Evolutionary conservation across 2,329 filamentous ascomycete species (phyloP), one percentile per base, ranked within the genome.

Genomic region (Byssochlamys sp.): DNA sequence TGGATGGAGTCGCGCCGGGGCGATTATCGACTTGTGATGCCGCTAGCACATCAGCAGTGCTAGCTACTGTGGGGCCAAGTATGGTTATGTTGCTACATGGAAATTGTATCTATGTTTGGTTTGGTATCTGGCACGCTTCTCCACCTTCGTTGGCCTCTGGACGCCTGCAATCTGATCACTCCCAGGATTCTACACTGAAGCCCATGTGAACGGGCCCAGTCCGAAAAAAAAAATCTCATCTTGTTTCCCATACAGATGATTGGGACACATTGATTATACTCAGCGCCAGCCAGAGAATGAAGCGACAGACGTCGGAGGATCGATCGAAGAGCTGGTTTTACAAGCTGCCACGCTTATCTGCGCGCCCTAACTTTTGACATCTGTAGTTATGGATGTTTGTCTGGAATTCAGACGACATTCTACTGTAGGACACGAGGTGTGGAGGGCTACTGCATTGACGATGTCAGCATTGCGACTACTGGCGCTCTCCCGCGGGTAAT

Each of bases 31-130:
- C 53, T 35, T 35, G 53, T 29, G 35, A 26, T 52, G 52, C 57
- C 53, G 56, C 55, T 35, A 60, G 35, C 33, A 62, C 62, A 65
- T 58, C 54, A 59, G 53, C 51, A 59, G 55, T 19, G 31, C 55
- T 53, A 53, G 39, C 33, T 59, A 14, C 48, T 61, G 57, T 61
- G 45, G 59, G 60, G 52, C 52, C 54, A 58, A 54, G 50, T 54
- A 33, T 28, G 24, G 52, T 31, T 24, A 49, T 55, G 52, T 52
- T 52, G 33, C 28, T 26, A 25, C 57, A 75, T 74, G 75, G 74
- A 76, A 75, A 74, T 60, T 70, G 67, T 75, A 75, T 63, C 74
- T 76, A 53, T 62, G 69, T 74, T 74, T 66, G 73, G 73, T 65
- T 73, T 71, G 69, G 67, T 54, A 65, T 59, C 56, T 57, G 48